A percentile compares a stretch with the other conserved stretches of the same genome.
phyloP scores from a whole-genome alignment of 176 grass and related monocot genomes.

The Otatea glauca region DNA sequence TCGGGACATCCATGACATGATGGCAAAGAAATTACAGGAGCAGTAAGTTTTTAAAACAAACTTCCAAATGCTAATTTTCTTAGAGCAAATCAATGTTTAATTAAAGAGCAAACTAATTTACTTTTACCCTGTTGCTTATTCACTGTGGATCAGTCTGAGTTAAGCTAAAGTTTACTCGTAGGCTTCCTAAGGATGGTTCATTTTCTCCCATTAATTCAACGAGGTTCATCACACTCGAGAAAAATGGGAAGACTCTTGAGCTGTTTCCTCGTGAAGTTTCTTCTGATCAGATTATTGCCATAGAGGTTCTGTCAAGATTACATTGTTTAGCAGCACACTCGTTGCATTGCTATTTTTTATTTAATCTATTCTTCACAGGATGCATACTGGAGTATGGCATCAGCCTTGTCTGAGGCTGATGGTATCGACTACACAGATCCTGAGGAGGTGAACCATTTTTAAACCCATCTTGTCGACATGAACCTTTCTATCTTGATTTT shows the following conservation, averaged over 20 bases:
- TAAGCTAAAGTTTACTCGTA: constrained; percentile 37
- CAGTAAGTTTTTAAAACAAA: constrained; percentile 60
- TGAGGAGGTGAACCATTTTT: constrained; percentile 69
- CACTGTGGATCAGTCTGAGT: constrained; percentile 24
- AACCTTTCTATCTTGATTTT: constrained; percentile 19
- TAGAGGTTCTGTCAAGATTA: constrained; percentile 65
- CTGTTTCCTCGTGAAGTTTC: constrained; percentile 75
- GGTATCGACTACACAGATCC: constrained; percentile 96
- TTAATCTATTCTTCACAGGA: constrained; percentile 54
- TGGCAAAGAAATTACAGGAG: constrained; percentile 72
- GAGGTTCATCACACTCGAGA: constrained; percentile 81
- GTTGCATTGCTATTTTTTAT: not conserved
- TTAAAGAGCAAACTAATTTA: constrained; percentile 11
- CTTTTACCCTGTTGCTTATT: constrained; percentile 16
- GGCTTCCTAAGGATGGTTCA: constrained; percentile 59
- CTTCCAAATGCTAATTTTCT: constrained; percentile 11
- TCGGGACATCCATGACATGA: constrained; percentile 91
- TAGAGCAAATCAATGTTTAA: not conserved
- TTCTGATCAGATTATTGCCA: constrained; percentile 83
- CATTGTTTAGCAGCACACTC: constrained; percentile 25
- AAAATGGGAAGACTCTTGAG: constrained; percentile 84
- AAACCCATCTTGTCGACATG: not conserved
- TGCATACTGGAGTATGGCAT: constrained; percentile 90
- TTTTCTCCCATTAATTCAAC: constrained; percentile 51
- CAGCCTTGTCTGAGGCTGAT: constrained; percentile 93